Evolutionary conservation across 495 filamentous ascomycete genomes (phyloP).

Genomic region (Parmelia sp.): DNA sequence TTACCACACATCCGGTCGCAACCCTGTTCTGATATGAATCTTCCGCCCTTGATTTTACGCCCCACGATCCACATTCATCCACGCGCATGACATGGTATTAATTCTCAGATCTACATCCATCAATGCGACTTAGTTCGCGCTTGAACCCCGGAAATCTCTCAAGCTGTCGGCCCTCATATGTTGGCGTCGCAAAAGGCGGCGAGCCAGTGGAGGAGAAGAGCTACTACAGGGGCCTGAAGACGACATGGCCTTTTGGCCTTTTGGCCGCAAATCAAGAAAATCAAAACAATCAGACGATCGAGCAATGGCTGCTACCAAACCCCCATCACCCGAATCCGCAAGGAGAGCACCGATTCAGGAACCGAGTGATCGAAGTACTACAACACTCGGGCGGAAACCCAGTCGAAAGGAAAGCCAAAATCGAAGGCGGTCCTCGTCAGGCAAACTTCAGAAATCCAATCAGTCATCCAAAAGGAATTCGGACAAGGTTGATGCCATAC

Average conservation of each 20-base stretch:
- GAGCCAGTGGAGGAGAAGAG: constrained; percentile 29
- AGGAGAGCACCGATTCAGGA: constrained; percentile 28
- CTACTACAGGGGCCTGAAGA: constrained; percentile 25
- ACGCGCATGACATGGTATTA: constrained; percentile 18
- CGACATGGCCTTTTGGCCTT: constrained; percentile 73
- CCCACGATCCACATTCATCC: neutral
- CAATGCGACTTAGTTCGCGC: constrained; percentile 24
- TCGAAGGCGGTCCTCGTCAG: constrained; percentile 34
- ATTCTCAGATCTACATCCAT: constrained; percentile 6
- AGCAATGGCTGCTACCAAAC: constrained; percentile 37
- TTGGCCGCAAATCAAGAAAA: constrained; percentile 56
- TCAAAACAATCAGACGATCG: constrained; percentile 33
- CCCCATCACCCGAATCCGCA: constrained; percentile 26
- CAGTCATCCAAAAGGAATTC: constrained; percentile 26
- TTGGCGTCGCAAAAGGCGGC: constrained; percentile 30
- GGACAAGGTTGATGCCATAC: constrained; percentile 30
- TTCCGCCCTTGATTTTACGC: constrained; percentile 9
- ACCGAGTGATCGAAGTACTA: constrained; percentile 22
- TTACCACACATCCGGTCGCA: constrained; percentile 18
- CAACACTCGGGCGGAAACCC: constrained; percentile 36
- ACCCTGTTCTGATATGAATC: constrained; percentile 6
- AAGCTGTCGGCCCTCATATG: constrained; percentile 31
- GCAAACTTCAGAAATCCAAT: constrained; percentile 22
- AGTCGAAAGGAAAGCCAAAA: constrained; percentile 41
- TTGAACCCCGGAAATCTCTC: constrained; percentile 15